Evolutionary conservation across 331 rosid species (phyloP).

Genomic region (Arachis monticola): DNA sequence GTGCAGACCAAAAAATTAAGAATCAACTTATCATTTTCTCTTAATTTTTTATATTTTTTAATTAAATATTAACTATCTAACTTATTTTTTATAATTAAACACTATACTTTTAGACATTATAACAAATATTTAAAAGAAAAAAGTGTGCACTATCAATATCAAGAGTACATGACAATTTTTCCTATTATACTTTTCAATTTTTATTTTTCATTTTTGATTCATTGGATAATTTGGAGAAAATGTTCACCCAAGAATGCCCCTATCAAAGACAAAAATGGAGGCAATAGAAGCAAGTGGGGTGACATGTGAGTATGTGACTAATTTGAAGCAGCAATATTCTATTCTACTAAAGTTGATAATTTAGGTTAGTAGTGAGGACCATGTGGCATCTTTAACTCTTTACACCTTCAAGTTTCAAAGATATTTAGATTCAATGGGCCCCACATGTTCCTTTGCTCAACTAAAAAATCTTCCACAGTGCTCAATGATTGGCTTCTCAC

Average conservation of each 20-base stretch:
- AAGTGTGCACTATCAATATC: no score
- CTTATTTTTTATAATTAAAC: no score
- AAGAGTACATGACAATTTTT: no score
- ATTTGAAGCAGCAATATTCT: not conserved
- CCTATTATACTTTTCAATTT: no score
- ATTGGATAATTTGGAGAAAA: constrained; percentile 9
- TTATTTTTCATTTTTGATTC: no score
- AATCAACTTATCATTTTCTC: no score
- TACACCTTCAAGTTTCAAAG: not conserved
- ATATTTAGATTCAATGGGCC: constrained; percentile 42
- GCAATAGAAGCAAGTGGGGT: not conserved
- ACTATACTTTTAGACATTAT: no score
- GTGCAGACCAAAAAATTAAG: no score
- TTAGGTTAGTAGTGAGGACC: not conserved
- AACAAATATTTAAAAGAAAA: no score
- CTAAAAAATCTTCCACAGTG: constrained; percentile 37
- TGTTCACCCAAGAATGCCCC: constrained; percentile 9
- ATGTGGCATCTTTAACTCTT: not conserved
- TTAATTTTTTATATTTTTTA: no score
- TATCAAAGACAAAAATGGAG: not conserved
- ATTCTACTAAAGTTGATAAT: constrained; percentile 2
- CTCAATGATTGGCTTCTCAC: not conserved
- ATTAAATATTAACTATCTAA: no score
- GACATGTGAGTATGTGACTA: not conserved
- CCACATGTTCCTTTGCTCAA: constrained; percentile 11